Conservation (phyloP, 2,329 filamentous ascomycete species). For the Cordyceps cateniannulata region DNA sequence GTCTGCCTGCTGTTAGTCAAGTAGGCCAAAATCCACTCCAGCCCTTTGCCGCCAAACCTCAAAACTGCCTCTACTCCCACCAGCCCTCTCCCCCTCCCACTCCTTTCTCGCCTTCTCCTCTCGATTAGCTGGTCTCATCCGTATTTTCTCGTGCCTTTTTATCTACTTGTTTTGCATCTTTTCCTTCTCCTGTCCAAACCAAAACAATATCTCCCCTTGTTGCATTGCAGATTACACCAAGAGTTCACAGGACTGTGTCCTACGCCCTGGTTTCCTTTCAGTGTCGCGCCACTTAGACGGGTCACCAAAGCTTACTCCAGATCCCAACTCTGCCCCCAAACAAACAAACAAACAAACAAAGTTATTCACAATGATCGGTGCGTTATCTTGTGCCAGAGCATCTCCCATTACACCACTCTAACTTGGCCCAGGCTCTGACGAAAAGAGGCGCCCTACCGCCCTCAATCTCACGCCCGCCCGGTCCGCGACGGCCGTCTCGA, state of each 20-base stretch:
- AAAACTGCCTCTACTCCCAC: conserved; percentile 4
- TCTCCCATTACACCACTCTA: neutral
- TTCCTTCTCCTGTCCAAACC: neutral
- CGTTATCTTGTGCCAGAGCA: conserved; percentile 11
- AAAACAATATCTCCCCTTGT: neutral
- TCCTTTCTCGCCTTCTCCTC: conserved; percentile 22
- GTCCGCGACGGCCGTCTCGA: conserved; percentile 43
- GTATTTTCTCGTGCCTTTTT: conserved; percentile 22
- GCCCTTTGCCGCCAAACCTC: conserved; percentile 1
- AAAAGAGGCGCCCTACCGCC: conserved; percentile 51
- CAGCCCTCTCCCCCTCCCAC: neutral
- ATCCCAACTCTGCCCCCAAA: neutral
- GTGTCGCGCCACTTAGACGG: neutral
- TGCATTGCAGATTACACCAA: neutral
- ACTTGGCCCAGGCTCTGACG: conserved; percentile 31
- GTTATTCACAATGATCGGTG: conserved; percentile 7
- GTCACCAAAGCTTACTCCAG: neutral
- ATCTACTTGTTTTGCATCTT: conserved; percentile 7
- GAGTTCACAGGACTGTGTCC: conserved; percentile 6
- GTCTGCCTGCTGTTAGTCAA: neutral
- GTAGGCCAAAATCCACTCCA: neutral
- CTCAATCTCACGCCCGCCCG: conserved; percentile 46
- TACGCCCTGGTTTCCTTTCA: neutral
- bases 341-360: neutral
- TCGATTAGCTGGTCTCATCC: conserved; percentile 52